These are phyloP conservation scores for Periconia macrospinosa DNA, from an alignment of 2,329 filamentous ascomycete species.

Conservation along the genomic window DNA sequence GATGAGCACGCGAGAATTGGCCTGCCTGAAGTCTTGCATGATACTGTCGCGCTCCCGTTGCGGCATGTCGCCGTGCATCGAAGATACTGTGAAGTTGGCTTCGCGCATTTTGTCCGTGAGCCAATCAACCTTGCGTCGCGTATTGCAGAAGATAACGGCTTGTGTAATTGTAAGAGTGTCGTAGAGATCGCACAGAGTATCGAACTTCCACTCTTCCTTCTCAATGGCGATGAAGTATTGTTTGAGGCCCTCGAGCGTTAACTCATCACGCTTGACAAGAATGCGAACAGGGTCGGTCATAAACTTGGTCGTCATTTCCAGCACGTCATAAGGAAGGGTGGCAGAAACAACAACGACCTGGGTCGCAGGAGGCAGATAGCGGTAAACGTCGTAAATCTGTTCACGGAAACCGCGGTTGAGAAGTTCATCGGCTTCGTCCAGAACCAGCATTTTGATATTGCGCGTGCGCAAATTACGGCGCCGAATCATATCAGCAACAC, in stretches of 20 bases:
- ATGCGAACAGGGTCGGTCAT: constrained; percentile 98
- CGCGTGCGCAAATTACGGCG: constrained; percentile 72
- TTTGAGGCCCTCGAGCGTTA: constrained; percentile 96
- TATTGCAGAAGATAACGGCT: constrained; percentile 99
- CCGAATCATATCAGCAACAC: constrained; percentile 85
- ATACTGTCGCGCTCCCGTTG: constrained; percentile 98
- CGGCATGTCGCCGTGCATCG: constrained; percentile 99
- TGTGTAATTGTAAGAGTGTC: constrained; percentile 98
- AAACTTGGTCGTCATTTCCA: constrained; percentile 99
- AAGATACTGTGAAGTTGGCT: constrained; percentile 96
- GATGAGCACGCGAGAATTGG: constrained; percentile 93
- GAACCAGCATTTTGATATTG: constrained; percentile 77
- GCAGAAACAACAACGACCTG: constrained; percentile 98
- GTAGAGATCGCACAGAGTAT: constrained; percentile 97
- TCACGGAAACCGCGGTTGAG: constrained; percentile 95
- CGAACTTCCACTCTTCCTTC: constrained; percentile 99
- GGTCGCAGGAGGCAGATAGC: constrained; percentile 91
- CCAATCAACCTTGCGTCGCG: constrained; percentile 98
- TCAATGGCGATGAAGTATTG: constrained; percentile 99
- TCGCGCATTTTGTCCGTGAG: constrained; percentile 99
- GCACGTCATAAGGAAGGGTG: constrained; percentile 94
- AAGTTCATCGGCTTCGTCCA: constrained; percentile 76
- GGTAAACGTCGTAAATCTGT: constrained; percentile 99
- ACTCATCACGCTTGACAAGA: constrained; percentile 96
- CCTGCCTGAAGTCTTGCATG: constrained; percentile 98